Base-by-base conservation (phyloP, 441 rosid species). In the Raphanus hybrid region DNA sequence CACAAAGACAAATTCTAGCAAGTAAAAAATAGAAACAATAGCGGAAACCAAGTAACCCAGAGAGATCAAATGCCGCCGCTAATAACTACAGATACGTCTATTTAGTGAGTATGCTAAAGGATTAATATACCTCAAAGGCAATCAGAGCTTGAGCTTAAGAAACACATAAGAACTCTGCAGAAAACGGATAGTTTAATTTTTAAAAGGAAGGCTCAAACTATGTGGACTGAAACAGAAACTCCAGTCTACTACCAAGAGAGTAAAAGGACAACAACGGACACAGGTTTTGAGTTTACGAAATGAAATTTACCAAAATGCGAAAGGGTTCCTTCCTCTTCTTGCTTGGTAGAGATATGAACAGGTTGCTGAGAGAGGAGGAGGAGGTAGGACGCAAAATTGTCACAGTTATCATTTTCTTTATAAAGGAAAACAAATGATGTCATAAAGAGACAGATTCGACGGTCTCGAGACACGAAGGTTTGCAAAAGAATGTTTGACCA, bases 401-500 rank as follows among this genome's bases (percentile, higher is more conserved):
- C 16, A 50, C 54, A 64, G 64, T 64, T 16, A 16, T 16, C 18
- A 16, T 16, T n/a, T 29, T 10, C 7, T 43, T 39, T 67, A 11
- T 39, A 39, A 70, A 18, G 29, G 8, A 59, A 39, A 16, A 55
- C 41, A 69, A 34, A 45, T 60, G 62, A n/a, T 73, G 67, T 59
- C 73, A 43, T 29, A 67, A 74, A 74, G 78, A 75, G 64, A 76
- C 11, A 39, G 41, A 63, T 27, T 69, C 64, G 20, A 63, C 37
- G 72, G 54, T 71, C 72, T 66, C 72, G 72, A 43, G 34, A 71
- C 14, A 64, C 67, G 75, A 71, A 71, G 55, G 69, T 60, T 35
- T 29, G 59, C 74, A 52, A 67, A 67, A 72, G 73, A 72, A 67
- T 60, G 73, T 72, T 69, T 71, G 80, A 77, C 76, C 76, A 66